A percentile compares a stretch with the other conserved stretches of the same genome.
These are phyloP conservation scores for Inonotus obliquus DNA, from an alignment of 1,284 basidiomycete genomes.

Conservation along the genomic window DNA sequence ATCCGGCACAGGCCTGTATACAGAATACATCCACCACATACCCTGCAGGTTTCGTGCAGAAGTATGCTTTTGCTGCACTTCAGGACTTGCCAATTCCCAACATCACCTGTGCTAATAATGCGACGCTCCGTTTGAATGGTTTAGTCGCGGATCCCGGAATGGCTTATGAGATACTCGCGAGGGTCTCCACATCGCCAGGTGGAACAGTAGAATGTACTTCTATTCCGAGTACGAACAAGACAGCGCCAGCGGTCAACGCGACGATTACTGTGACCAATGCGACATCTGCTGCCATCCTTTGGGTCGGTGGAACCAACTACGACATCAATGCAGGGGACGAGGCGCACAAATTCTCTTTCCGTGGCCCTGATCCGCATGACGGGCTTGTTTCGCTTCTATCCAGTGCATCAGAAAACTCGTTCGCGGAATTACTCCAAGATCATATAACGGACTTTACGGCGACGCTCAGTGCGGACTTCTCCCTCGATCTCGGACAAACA, in stretches of 20 bases:
- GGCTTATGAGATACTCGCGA: conserved; percentile 62
- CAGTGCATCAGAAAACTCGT: conserved; percentile 25
- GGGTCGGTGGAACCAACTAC: conserved; percentile 70
- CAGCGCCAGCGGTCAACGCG: conserved; percentile 38
- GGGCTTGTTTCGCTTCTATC: conserved; percentile 40
- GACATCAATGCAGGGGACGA: conserved; percentile 55
- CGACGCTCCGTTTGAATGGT: conserved; percentile 54
- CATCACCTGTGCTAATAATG: conserved; percentile 53
- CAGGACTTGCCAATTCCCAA: conserved; percentile 49
- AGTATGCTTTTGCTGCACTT: conserved; percentile 48
- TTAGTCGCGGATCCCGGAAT: conserved; percentile 52
- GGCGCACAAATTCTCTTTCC: conserved; percentile 54
- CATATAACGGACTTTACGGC: conserved; percentile 49
- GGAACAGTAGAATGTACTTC: conserved; percentile 32
- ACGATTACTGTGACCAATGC: conserved; percentile 44
- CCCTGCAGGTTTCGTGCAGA: conserved; percentile 25
- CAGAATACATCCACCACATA: conserved; percentile 38
- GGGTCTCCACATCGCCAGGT: conserved; percentile 34
- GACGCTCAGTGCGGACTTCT: conserved; percentile 41
- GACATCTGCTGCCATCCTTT: conserved; percentile 54
- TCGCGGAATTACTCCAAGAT: conserved; percentile 36
- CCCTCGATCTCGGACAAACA: conserved; percentile 54
- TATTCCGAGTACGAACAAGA: conserved; percentile 19
- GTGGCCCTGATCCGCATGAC: conserved; percentile 53
- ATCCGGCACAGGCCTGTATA: conserved; percentile 54